Evolutionary conservation across 495 filamentous ascomycete genomes (phyloP).

Genomic region (Margaritispora aquatica): DNA sequence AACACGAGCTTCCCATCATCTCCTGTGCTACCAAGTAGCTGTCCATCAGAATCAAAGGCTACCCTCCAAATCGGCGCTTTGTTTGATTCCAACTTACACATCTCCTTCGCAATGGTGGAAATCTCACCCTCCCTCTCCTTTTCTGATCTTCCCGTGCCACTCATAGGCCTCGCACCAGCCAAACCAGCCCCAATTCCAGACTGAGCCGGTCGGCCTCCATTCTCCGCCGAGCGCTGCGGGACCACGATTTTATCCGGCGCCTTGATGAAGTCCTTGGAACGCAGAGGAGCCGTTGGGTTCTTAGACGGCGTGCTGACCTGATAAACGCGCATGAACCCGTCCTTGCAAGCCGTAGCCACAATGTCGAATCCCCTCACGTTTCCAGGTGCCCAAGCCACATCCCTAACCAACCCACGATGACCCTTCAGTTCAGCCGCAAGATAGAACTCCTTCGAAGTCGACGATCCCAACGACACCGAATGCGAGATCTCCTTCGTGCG

Average conservation of each 20-base stretch:
- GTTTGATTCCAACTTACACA: conserved; percentile 48
- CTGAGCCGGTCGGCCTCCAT: conserved; percentile 22
- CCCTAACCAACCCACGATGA: conserved; percentile 73
- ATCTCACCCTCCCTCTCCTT: conserved; percentile 34
- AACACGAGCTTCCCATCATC: conserved; percentile 56
- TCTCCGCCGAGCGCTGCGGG: conserved; percentile 10
- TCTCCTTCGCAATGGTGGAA: conserved; percentile 37
- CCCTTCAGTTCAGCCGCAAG: conserved; percentile 65
- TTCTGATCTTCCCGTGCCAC: conserved; percentile 24
- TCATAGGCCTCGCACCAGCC: conserved; percentile 40
- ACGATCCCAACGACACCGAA: conserved; percentile 35
- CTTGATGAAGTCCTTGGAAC: conserved; percentile 15
- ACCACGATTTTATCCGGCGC: conserved; percentile 17
- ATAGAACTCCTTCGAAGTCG: conserved; percentile 62
- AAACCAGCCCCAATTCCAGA: conserved; percentile 56
- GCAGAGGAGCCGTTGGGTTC: conserved; percentile 13
- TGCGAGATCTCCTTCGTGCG: conserved; percentile 60
- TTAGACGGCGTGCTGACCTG: conserved; percentile 57
- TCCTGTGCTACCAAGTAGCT: conserved; percentile 50
- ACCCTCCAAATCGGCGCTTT: conserved; percentile 54
- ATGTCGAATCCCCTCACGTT: conserved; percentile 82
- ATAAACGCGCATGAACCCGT: conserved; percentile 82
- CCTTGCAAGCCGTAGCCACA: conserved; percentile 86
- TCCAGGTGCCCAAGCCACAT: conserved; percentile 88
- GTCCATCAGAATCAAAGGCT: conserved; percentile 54